These are phyloP conservation scores for Blastobotrys parvus DNA, from an alignment of 805 yeast species.

Conservation along the genomic window DNA sequence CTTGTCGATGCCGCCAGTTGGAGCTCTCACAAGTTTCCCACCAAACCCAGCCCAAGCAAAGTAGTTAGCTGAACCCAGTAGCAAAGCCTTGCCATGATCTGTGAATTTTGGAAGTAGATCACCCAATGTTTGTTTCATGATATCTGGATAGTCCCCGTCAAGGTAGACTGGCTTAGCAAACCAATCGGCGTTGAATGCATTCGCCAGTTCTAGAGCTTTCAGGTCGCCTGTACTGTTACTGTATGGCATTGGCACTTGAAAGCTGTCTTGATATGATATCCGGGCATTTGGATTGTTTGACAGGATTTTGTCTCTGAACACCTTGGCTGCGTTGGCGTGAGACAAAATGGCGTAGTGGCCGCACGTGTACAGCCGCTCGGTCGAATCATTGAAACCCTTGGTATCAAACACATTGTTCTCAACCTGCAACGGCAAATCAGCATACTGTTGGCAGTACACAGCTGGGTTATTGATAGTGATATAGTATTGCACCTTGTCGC, in stretches of 20 bases:
- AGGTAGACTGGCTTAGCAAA: slow-evolving; percentile 26
- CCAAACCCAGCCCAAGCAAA: slow-evolving; percentile 28
- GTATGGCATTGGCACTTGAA: slow-evolving; percentile 23
- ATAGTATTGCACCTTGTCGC: slow-evolving; percentile 28
- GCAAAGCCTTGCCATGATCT: slow-evolving; percentile 20
- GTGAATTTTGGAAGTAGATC: slow-evolving; percentile 20
- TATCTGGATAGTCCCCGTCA: slow-evolving; percentile 25
- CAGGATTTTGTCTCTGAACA: slow-evolving; percentile 21
- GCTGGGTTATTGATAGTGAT: slow-evolving; percentile 30
- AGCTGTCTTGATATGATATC: slow-evolving; percentile 22
- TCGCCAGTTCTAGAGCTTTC: slow-evolving; percentile 23
- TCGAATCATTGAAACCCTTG: slow-evolving; percentile 18
- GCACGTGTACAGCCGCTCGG: slow-evolving; percentile 5
- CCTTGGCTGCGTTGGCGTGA: slow-evolving; percentile 21
- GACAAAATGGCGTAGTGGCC: slow-evolving; percentile 19
- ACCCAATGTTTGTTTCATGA: slow-evolving; percentile 19
- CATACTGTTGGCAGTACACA: slow-evolving; percentile 15
- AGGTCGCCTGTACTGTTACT: slow-evolving; percentile 19
- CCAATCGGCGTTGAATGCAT: slow-evolving; percentile 20
- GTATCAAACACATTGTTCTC: slow-evolving; percentile 21
- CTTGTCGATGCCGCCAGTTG: slow-evolving; percentile 17
- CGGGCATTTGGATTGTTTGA: slow-evolving; percentile 19
- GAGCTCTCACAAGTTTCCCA: slow-evolving; percentile 18
- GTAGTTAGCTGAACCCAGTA: slow-evolving; percentile 24
- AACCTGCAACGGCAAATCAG: slow-evolving; percentile 8